These are phyloP conservation scores for Fallopia convolvulus DNA, from an alignment of 148 eudicot genomes.

Conservation along the genomic window DNA sequence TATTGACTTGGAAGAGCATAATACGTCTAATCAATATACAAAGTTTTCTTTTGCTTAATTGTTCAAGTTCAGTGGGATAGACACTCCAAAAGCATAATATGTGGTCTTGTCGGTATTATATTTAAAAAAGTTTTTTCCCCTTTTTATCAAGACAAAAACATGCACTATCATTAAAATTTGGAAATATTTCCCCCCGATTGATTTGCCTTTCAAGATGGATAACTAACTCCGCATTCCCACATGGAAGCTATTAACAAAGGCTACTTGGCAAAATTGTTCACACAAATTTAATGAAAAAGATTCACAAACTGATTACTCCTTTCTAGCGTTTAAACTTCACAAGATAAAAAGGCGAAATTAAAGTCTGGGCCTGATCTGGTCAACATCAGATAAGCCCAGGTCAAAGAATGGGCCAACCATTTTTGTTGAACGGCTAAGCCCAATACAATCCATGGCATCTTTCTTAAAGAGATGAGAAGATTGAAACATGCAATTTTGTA, in stretches of 20 bases:
- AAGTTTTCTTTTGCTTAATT: neutral
- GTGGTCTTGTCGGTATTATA: neutral
- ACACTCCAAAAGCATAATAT: neutral
- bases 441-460: neutral
- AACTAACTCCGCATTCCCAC: too few species aligned
- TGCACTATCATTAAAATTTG: neutral
- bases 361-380: neutral
- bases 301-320: too few species aligned
- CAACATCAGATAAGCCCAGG: neutral
- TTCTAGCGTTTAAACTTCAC: too few species aligned
- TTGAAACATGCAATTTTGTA: neutral
- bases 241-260: too few species aligned
- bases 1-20: neutral
- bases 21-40: neutral
- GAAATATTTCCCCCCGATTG: neutral
- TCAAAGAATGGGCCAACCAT: neutral
- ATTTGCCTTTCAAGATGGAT: neutral
- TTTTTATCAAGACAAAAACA: neutral
- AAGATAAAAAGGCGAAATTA: neutral
- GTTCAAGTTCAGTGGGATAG: neutral
- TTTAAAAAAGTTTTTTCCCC: neutral
- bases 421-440: neutral
- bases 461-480: too few species aligned
- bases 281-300: too few species aligned
- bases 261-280: too few species aligned